phyloP scores from a whole-genome alignment of 352 stramenopile species.

The Elongisporangium undulatum region DNA sequence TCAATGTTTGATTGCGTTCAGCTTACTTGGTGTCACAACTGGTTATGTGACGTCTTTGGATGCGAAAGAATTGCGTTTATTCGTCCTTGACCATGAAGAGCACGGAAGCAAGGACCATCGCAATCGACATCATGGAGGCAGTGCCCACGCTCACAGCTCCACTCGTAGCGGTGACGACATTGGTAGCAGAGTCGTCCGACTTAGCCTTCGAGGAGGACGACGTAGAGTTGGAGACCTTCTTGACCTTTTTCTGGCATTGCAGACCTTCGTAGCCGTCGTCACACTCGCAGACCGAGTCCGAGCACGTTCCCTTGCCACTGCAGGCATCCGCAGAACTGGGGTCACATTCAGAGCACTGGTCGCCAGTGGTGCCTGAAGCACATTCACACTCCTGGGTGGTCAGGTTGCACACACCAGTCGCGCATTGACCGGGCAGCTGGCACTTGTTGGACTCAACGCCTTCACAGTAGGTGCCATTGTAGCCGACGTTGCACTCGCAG shows the following conservation, averaged over 20 bases:
- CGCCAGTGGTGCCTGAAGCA: slow-evolving; percentile 49
- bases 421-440: slow-evolving; percentile 62
- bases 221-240: slow-evolving; percentile 18
- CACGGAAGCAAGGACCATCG: slow-evolving; percentile 18
- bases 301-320: slow-evolving; percentile 56
- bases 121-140: slow-evolving; percentile 18
- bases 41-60: neutral
- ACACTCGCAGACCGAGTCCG: slow-evolving; percentile 47
- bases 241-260: slow-evolving; percentile 64
- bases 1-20: neutral
- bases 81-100: slow-evolving; percentile 11
- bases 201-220: slow-evolving; percentile 13
- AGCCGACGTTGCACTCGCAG: slow-evolving; percentile 72
- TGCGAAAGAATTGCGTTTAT: neutral
- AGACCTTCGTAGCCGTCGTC: slow-evolving; percentile 53
- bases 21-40: neutral
- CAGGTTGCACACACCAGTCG: slow-evolving; percentile 62
- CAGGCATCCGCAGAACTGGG: slow-evolving; percentile 47
- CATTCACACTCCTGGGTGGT: slow-evolving; percentile 64
- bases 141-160: slow-evolving; percentile 13
- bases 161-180: slow-evolving; percentile 12
- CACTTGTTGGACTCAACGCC: slow-evolving; percentile 72
- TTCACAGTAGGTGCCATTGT: slow-evolving; percentile 56
- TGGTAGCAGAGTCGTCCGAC: slow-evolving; percentile 6
- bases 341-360: slow-evolving; percentile 74